Base-by-base conservation (phyloP, 2,329 filamentous ascomycete genomes). In the Pseudogymnoascus sp. region DNA sequence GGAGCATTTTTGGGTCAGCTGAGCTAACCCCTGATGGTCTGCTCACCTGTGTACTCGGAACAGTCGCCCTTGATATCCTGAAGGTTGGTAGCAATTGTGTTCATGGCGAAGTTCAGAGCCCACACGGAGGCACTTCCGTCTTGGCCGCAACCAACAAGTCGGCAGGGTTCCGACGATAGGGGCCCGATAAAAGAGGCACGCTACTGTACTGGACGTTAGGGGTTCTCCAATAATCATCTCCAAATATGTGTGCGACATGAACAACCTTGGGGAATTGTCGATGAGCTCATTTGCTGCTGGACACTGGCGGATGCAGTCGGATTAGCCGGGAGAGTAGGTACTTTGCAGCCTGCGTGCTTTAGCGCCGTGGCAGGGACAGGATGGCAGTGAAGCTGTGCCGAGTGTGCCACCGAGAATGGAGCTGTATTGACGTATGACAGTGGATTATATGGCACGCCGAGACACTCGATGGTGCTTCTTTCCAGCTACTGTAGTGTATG, bases 211-310 rank as follows among this genome's bases (percentile, higher is more conserved):
- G 28, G 7, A 22, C 11, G 50, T 35, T 35, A 56, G 28, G 50
- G 50, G 28, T 56, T 56, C 50, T 56, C 50, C 50, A 56, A 56
- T 33, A 22, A 28, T 33, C 28, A 35, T 56, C 28, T 35, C 28
- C 50, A 56, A 35, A 56, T 56, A 19, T 31, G n/a, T 53, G 46
- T n/a, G 26, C 46, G n/a, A 26, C 43, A 50, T 50, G 22, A 28
- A 50, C 43, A 8, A 50, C 24, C 43, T 50, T 28, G 43, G 46
- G 26, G 46, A 56, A 56, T 56, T 56, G 28, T 35, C n/a, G 28
- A 56, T 56, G 50, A 56, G 50, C 50, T 56, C 50, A 56, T 56
- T 56, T 33, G 50, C 50, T 56, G 28, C 10, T 19, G n/a, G n/a
- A 33, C 28, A 19, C 26, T 22, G 28, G 28, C 31, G 10, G 50